phyloP scores from a whole-genome alignment of 2,329 filamentous ascomycete species.

The Chaetomiaceae sp. region DNA sequence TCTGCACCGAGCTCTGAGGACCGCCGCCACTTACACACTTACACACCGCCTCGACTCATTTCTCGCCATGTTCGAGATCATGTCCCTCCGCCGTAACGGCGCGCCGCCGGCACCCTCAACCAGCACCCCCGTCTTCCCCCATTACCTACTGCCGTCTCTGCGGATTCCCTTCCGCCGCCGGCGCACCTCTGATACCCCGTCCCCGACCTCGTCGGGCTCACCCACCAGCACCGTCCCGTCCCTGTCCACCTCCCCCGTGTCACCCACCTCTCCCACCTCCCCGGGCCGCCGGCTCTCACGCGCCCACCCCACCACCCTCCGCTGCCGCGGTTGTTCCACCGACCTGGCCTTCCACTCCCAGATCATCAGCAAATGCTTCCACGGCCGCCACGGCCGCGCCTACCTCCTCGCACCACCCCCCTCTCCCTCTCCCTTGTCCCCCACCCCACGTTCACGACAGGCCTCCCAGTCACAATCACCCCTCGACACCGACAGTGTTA shows the following conservation, averaged over 20 bases:
- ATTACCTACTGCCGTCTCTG: conserved; percentile 29
- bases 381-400: conserved; percentile 59
- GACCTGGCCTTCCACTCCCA: conserved; percentile 59
- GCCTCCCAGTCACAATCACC: conserved; percentile 18
- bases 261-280: conserved; percentile 10
- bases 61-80: conserved; percentile 19
- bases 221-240: background rate
- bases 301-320: conserved; percentile 49
- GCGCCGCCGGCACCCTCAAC: conserved; percentile 1
- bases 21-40: no score
- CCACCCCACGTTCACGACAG: conserved; percentile 12
- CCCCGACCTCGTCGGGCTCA: no score
- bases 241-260: conserved; percentile 2
- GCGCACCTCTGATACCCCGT: conserved; percentile 1
- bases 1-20: no score
- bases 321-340: conserved; percentile 53
- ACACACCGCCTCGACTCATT: no score
- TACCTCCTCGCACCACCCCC: conserved; percentile 45
- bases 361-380: conserved; percentile 62
- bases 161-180: conserved; percentile 23
- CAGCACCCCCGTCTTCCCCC: conserved; percentile 19
- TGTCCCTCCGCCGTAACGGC: conserved; percentile 6
- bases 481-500: conserved; percentile 9
- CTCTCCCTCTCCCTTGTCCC: no score
- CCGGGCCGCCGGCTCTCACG: conserved; percentile 35